A percentile compares a stretch with the other conserved stretches of the same genome.
These are phyloP conservation scores for Neurospora africana DNA, from an alignment of 495 filamentous ascomycete genomes.

Conservation along the genomic window DNA sequence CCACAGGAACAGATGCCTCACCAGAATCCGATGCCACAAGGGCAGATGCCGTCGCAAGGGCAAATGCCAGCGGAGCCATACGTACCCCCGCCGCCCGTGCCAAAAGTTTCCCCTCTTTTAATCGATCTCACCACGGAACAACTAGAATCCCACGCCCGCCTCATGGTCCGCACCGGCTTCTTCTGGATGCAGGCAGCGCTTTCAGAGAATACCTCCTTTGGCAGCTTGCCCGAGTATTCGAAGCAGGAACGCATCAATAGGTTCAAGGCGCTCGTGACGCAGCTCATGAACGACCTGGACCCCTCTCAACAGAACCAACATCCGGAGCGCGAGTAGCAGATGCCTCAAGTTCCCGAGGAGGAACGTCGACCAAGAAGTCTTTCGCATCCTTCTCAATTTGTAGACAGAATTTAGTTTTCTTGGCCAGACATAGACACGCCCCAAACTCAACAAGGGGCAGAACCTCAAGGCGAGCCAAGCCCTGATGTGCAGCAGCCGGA, in stretches of 20 bases:
- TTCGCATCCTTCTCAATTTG: too few species aligned
- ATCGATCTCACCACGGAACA: not conserved
- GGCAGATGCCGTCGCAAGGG: not conserved
- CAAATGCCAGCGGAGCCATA: not conserved
- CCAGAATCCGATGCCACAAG: not conserved
- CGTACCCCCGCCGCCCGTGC: not conserved
- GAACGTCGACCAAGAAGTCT: not conserved
- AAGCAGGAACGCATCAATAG: not conserved
- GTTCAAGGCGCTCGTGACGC: not conserved
- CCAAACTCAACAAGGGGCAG: too few species aligned
- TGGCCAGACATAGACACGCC: too few species aligned
- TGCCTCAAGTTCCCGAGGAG: not conserved
- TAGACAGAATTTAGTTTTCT: too few species aligned
- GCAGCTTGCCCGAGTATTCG: not conserved
- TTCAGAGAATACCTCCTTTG: not conserved
- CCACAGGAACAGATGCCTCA: not conserved
- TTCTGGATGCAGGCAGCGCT: not conserved
- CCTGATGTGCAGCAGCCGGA: too few species aligned
- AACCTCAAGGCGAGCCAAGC: too few species aligned
- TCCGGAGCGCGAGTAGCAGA: not conserved
- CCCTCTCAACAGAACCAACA: not conserved
- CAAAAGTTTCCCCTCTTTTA: not conserved
- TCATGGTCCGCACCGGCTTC: not conserved
- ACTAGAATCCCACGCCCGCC: not conserved
- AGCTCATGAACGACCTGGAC: not conserved